A percentile compares a stretch with the other conserved stretches of the same genome.
Evolutionary conservation across 805 yeast species (phyloP).

Genomic region (Blastobotrys attinorum): DNA sequence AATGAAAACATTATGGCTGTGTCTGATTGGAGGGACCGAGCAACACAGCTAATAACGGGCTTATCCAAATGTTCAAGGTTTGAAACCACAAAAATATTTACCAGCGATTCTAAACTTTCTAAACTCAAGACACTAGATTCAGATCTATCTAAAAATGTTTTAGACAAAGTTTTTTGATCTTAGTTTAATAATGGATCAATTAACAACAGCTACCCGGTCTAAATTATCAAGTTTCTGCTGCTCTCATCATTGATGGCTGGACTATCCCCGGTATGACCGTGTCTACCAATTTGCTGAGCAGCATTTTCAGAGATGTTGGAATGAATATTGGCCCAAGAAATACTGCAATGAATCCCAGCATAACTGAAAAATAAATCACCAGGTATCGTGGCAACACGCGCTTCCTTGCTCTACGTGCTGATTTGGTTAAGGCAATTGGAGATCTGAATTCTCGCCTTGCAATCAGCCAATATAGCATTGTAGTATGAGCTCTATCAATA

Average conservation of each 20-base stretch:
- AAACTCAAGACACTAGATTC: neutral
- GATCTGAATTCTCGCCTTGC: constrained; percentile 82
- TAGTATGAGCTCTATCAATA: constrained; percentile 85
- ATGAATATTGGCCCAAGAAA: constrained; percentile 75
- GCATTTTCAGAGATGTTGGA: constrained; percentile 7
- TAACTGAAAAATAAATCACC: constrained; percentile 51
- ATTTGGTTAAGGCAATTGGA: constrained; percentile 77
- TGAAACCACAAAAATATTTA: constrained; percentile 7
- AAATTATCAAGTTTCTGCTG: no score
- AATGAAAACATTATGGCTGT: neutral
- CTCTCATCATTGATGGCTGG: constrained; percentile 18
- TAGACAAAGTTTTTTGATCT: no score
- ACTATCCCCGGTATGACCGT: constrained; percentile 25
- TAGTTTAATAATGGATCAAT: no score
- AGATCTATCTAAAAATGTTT: no score
- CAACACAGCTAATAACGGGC: neutral
- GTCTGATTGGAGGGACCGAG: constrained; percentile 4
- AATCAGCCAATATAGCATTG: constrained; percentile 91
- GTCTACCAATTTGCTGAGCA: constrained; percentile 17
- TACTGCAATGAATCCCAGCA: constrained; percentile 53
- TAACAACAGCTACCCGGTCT: no score
- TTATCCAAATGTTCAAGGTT: constrained; percentile 8
- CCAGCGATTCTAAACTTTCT: neutral
- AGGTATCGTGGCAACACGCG: constrained; percentile 82
- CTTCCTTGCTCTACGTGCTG: constrained; percentile 57